A percentile compares a stretch with the other conserved stretches of the same genome.
phyloP scores from a whole-genome alignment of 306 rosid genomes.

The Medicago truncatula region DNA sequence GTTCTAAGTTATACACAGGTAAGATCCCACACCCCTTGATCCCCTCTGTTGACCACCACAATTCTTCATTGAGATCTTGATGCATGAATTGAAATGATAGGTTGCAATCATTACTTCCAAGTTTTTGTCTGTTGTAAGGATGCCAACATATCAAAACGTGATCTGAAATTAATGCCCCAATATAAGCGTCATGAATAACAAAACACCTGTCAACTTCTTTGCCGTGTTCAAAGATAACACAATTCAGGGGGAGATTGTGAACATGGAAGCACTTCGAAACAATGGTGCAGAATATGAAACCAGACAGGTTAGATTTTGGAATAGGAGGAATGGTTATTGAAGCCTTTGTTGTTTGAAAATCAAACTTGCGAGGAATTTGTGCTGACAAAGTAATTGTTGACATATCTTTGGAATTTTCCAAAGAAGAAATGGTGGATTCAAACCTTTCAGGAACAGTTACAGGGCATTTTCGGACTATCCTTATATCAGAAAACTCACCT shows the following conservation, averaged over 20 bases:
- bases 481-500: too few species aligned
- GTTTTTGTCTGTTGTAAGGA: neutral
- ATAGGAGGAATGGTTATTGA: neutral
- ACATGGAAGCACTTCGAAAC: neutral
- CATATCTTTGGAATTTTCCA: too few species aligned
- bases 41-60: neutral
- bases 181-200: neutral
- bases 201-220: neutral
- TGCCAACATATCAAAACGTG: neutral
- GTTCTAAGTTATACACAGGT: conserved; percentile 19
- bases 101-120: neutral
- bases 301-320: neutral
- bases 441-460: too few species aligned
- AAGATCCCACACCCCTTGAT: conserved; percentile 25
- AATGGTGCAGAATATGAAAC: conserved; percentile 5
- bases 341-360: neutral
- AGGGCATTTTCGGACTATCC: too few species aligned
- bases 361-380: neutral
- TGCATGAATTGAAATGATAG: neutral
- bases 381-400: too few species aligned
- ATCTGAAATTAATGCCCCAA: neutral
- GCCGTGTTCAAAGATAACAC: neutral
- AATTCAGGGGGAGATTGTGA: neutral
- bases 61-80: too few species aligned
- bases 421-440: too few species aligned